These are phyloP conservation scores for Penicillium nordicum DNA, from an alignment of 2,329 filamentous ascomycete species.

Conservation along the genomic window DNA sequence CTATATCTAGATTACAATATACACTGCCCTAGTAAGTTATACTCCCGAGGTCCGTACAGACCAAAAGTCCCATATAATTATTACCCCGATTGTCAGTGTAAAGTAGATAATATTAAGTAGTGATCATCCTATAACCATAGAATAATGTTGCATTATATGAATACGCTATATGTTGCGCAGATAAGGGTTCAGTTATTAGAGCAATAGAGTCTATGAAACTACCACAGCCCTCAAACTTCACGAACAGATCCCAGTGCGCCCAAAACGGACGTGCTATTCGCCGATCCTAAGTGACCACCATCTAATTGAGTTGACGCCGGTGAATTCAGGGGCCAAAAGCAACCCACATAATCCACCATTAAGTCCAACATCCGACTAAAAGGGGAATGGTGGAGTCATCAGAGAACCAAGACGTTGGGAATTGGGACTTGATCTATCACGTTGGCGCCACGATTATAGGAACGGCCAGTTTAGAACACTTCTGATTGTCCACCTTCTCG, in stretches of 20 bases:
- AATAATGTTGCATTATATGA: neutral
- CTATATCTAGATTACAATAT: neutral
- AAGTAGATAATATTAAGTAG: neutral
- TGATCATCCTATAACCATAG: neutral
- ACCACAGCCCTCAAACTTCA: neutral
- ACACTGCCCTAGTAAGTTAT: neutral
- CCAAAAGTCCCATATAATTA: neutral
- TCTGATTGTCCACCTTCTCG: neutral
- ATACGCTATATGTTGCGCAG: neutral
- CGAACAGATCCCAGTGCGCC: neutral
- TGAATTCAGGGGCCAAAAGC: constrained; percentile 2
- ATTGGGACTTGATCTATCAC: constrained; percentile 9
- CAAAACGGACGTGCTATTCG: neutral
- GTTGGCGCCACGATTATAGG: constrained; percentile 4
- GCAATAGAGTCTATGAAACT: neutral
- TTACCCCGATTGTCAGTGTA: neutral
- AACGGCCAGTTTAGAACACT: constrained; percentile 1
- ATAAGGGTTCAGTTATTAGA: neutral
- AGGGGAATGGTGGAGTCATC: neutral
- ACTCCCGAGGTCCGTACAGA: no score
- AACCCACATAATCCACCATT: neutral
- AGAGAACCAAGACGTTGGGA: neutral
- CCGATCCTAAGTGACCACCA: neutral
- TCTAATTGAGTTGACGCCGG: constrained; percentile 7
- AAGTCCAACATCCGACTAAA: neutral